Base-by-base conservation (phyloP, 495 filamentous ascomycete genomes). In the Aspergillus nanangensis region DNA sequence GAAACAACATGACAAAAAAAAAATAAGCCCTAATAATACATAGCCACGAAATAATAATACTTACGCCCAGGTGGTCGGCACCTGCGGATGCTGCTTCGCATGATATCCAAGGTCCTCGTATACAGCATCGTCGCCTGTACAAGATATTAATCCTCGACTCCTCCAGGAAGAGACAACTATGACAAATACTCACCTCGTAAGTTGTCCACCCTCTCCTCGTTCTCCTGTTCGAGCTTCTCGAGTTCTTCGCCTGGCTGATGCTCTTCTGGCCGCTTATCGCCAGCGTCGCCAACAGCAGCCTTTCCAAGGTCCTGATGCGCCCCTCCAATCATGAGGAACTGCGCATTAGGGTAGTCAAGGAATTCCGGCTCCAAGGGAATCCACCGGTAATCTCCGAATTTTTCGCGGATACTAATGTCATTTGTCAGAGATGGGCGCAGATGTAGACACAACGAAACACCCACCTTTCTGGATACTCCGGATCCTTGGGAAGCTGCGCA, bases 251-350 rank as follows among this genome's bases (percentile, higher is more conserved):
- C 64, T 2, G 85, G 86, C 18, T 80, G 75, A 47, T 79, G 75
- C 46, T 87, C 81, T 29, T 67, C 69, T 8, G 75, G 74, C 49
- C 78, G 71, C 46, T 85, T 78, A 21, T 68, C 76, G 3, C 72
- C 63, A 42, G 78, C 67, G 51, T 82, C 76, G 42, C 82, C 79
- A 34, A 77, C 78, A 5, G 62, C 61, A 1, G 86, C 86, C 53
- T 84, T 87, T 8, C 73, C 71, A 23, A 87, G 57, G 1, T 63
- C 58, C 5, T 78, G 78, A 2, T 79, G 71, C 1, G 76, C 78
- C 54, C 90, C 83, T 17, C 92, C 91, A 49, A 95, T 82, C 48
- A 96, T 74, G 14, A 96, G 67, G 41, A 95, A 79, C 58, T 96
- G 90, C 0, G 88, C 78, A 53, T 89, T 87, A 18, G 75, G 74